Evolutionary conservation across 116 monocot genomes (phyloP), one percentile per base, ranked within the genome.

Genomic region (Dioscorea cayenensis): DNA sequence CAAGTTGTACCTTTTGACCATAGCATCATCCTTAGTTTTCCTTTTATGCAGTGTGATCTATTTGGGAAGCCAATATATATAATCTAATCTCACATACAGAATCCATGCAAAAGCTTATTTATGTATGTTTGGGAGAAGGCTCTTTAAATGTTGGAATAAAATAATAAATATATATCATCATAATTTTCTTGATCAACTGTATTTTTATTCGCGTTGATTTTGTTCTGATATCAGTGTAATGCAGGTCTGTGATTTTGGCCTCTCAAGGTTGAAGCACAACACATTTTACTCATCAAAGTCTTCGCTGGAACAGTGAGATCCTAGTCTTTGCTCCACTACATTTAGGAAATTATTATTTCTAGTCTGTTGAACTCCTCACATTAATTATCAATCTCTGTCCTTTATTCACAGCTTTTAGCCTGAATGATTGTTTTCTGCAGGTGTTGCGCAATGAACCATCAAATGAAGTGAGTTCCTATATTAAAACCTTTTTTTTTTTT

Each of bases 341-440:
- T 36, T 48, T 67, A 43, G 43, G 43, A 43, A 2, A 43, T 43
- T 43, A 14, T 9, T 8, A n/a, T 21, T 21, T n/a, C 19, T 36
- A 4, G 28, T 66, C 64, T 23, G 19, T 68, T 32, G 28, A 28
- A 21, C 68, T 38, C 36, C 66, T 60, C 23, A 61, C 32, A 49
- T 48, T 65, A 19, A 36, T 2, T 77, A 70, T 60, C 20, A 27
- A 27, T 76, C 35, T n/a, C n/a, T 49, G 37, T 60, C 36, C 64
- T n/a, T 38, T 71, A 68, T 78, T 25, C 29, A n/a, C n/a, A n/a
- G 67, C 16, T 70, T 14, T 67, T 78, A 99, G 99, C 94, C 99
- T 19, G 99, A 99, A 76, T 99, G 99, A 94, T 94, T 99, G 99
- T n/a, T n/a, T n/a, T n/a, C n/a, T n/a, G 99, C 99, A 99, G 73